Evolutionary conservation across 768 basidiomycete species (phyloP).

Genomic region (Rubroboletus satanas): DNA sequence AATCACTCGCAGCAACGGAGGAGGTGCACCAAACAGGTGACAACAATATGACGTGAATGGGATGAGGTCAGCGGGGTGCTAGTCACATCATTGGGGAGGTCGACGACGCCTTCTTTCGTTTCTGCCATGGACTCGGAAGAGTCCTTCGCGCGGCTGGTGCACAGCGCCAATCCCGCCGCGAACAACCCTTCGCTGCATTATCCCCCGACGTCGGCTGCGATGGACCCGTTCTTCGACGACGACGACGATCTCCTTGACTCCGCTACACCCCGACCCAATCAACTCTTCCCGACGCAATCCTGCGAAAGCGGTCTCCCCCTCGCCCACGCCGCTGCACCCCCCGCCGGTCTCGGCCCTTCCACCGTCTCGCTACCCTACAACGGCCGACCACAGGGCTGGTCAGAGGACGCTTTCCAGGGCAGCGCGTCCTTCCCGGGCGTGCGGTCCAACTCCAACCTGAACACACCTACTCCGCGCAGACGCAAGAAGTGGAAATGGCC

Average conservation of each 20-base stretch:
- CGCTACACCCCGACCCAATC: not conserved
- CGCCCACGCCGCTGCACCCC: conserved; percentile 53
- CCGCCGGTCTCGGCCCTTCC: conserved; percentile 53
- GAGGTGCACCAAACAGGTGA: conserved; percentile 7
- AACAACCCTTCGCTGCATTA: conserved; percentile 37
- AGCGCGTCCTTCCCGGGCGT: conserved; percentile 38
- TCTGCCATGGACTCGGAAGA: conserved; percentile 24
- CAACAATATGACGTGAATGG: conserved; percentile 3
- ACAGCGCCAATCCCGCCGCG: conserved; percentile 26
- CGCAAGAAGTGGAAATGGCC: conserved; percentile 69
- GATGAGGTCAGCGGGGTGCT: conserved; percentile 8
- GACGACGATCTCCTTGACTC: conserved; percentile 51
- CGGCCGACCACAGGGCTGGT: conserved; percentile 67
- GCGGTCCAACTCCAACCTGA: conserved; percentile 5
- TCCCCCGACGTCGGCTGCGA: conserved; percentile 43
- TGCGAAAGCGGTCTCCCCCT: conserved; percentile 55
- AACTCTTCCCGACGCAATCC: conserved; percentile 35
- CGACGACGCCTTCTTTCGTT: not conserved
- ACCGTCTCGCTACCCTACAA: conserved; percentile 37
- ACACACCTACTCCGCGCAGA: conserved; percentile 5
- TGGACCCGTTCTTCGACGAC: conserved; percentile 85
- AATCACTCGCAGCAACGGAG: not conserved
- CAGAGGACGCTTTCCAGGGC: conserved; percentile 51
- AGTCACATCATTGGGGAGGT: not conserved
- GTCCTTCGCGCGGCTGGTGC: conserved; percentile 28